A percentile compares a stretch with the other conserved stretches of the same genome.
Conservation (phyloP, 2,329 filamentous ascomycete genomes). For the Cladosporium sp. region DNA sequence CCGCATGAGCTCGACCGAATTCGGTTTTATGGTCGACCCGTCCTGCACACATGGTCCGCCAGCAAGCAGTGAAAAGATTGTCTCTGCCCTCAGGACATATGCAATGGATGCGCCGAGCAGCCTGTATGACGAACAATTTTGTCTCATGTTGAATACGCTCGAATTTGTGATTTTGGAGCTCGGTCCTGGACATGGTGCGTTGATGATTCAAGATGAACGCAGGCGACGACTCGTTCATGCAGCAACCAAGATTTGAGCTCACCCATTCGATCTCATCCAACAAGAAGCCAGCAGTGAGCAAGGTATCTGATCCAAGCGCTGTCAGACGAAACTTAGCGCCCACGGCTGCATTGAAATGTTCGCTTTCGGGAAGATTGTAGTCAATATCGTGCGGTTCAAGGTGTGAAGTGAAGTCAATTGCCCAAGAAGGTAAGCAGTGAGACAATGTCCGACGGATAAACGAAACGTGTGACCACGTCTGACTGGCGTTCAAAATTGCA, state of each 20-base stretch:
- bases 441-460: background rate
- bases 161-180: too few species aligned
- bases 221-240: too few species aligned
- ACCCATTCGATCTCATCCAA: background rate
- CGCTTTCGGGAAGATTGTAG: too few species aligned
- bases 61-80: background rate
- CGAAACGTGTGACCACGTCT: background rate
- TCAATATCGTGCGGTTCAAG: too few species aligned
- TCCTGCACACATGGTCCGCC: background rate
- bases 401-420: background rate
- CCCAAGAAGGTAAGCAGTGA: background rate
- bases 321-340: background rate
- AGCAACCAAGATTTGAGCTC: too few species aligned
- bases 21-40: background rate
- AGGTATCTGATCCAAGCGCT: background rate
- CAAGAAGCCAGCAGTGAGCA: background rate
- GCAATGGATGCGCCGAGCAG: too few species aligned
- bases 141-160: too few species aligned
- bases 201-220: background rate
- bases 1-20: background rate
- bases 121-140: background rate
- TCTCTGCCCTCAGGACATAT: too few species aligned
- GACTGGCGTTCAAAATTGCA: background rate
- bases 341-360: background rate
- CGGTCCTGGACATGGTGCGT: too few species aligned